Conservation (phyloP, 2,329 filamentous ascomycete genomes). For the Myriosclerotinia scirpicola region DNA sequence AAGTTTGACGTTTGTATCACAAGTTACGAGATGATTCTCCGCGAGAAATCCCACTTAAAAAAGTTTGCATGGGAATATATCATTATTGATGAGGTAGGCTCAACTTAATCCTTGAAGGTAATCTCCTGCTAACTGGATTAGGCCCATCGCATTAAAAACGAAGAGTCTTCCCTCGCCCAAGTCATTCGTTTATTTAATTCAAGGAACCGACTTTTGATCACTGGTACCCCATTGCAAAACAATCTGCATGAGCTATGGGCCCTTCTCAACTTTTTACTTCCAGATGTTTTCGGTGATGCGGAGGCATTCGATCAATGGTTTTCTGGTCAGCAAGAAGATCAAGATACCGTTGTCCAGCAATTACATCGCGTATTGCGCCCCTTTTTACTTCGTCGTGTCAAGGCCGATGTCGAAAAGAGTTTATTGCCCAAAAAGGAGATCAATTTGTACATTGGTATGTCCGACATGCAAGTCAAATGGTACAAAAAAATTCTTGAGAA, state of each 20-base stretch:
- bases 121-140: conserved; percentile 29
- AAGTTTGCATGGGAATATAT: conserved; percentile 99
- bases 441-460: conserved; percentile 97
- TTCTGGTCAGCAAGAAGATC: conserved; percentile 82
- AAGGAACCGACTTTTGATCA: conserved; percentile 90
- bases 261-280: conserved; percentile 93
- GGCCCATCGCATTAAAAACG: conserved; percentile 98
- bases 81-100: conserved; percentile 80
- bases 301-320: conserved; percentile 99
- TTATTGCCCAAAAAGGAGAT: conserved; percentile 95
- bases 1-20: conserved; percentile 98
- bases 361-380: conserved; percentile 89
- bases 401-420: conserved; percentile 97
- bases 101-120: background rate
- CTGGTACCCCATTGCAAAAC: conserved; percentile 94
- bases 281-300: conserved; percentile 94
- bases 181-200: conserved; percentile 97
- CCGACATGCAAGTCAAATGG: conserved; percentile 99
- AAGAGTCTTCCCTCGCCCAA: conserved; percentile 93
- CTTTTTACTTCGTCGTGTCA: conserved; percentile 92
- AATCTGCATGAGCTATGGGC: conserved; percentile 98
- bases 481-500: conserved; percentile 99
- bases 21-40: conserved; percentile 97
- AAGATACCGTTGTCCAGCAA: conserved; percentile 94
- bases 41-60: conserved; percentile 91